Evolutionary conservation across 2,329 filamentous ascomycete genomes (phyloP), one percentile per base, ranked within the genome.

Genomic region (Calonectria honghensis): DNA sequence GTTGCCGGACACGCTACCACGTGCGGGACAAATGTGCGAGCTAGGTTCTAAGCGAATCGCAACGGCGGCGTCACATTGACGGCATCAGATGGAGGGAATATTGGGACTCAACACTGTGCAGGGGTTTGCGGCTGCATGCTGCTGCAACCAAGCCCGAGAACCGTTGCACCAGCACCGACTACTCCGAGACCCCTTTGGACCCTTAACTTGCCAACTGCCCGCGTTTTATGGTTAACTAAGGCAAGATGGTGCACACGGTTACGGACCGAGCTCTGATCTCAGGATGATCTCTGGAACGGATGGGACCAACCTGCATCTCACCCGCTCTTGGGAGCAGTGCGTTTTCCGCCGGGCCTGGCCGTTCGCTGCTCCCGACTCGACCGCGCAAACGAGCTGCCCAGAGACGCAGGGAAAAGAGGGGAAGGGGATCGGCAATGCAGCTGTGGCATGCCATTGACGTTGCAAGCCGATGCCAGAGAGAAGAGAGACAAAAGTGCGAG

Each of bases 241-340:
- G 31, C 52, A 71, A 75, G 68, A 57, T 71, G 71, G 64, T 52
- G 31, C 64, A 27, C 68, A 68, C 16, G 27, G 32, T 27, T 31
- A 71, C 13, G 32, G 35, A 73, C 35, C 24, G 20, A 35, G 29
- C 39, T 41, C 76, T 70, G 77, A 68, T 67, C 41, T 45, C 41
- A 20, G 41, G 73, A 35, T 69, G 71, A 76, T 75, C 65, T 64
- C 18, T 64, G 57, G 68, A 73, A 73, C 63, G 48, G 48, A 70
- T 45, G 37, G 61, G 54, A 72, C 51, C 65, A 54, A 78, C 66
- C 52, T 73, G 74, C 76, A 77, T 74, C 45, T 35, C 70, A 57
- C 32, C 50, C 73, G 45, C n/a, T 24, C 20, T 20, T 11, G 45
- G 45, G 45, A 48, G 45, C 45, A 48, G 45, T 48, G 20, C 45